Percentiles rank a stretch among this genome's conserved stretches.
phyloP scores from a whole-genome alignment of 257 asterid genomes.

The Solanum pennellii region DNA sequence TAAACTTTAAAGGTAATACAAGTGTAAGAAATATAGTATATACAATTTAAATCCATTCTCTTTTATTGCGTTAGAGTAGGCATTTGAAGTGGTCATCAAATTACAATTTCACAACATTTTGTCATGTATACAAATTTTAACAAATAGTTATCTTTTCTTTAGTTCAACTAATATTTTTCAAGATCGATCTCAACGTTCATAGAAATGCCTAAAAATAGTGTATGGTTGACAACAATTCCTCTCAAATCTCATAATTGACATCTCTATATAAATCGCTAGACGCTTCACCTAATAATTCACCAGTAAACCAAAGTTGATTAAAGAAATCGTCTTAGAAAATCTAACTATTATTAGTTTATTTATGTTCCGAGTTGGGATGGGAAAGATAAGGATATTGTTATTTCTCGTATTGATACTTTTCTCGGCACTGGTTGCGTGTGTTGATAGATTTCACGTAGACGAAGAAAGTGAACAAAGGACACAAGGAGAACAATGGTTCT shows the following conservation, averaged over 20 bases:
- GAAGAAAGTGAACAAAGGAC: not conserved
- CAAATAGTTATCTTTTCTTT: not conserved
- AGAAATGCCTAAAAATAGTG: not conserved
- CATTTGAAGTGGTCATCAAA: not conserved
- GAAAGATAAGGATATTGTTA: not conserved
- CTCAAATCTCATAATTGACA: not conserved
- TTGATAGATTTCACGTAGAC: not conserved
- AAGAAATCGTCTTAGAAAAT: not conserved
- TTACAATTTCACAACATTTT: not conserved
- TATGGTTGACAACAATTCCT: not conserved
- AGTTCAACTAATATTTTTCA: not conserved
- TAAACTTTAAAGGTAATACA: not conserved
- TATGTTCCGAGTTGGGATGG: not conserved
- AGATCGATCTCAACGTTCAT: not conserved
- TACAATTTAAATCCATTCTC: not conserved
- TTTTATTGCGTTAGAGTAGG: not conserved
- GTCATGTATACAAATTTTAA: not conserved
- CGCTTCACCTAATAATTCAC: not conserved
- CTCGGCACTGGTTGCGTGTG: not conserved
- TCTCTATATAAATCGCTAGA: not conserved
- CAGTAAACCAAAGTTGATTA: not conserved
- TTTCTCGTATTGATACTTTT: not conserved
- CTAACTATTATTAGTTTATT: not conserved
- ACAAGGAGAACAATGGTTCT: not conserved
- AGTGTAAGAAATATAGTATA: not conserved